Evolutionary conservation across 2,329 filamentous ascomycete genomes (phyloP).

Genomic region (Balansia obtecta): DNA sequence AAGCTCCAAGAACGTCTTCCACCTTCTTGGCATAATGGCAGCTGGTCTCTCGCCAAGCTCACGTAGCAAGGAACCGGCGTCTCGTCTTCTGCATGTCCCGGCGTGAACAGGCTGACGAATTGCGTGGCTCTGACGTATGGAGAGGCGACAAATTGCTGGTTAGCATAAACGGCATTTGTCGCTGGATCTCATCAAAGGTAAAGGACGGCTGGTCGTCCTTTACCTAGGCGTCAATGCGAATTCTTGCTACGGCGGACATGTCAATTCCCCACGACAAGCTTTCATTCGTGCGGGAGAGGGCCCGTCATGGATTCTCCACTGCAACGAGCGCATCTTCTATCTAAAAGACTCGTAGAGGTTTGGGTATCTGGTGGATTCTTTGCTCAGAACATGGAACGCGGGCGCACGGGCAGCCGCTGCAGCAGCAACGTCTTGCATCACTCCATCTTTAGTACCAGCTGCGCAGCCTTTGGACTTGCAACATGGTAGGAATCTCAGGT

Average conservation of each 20-base stretch:
- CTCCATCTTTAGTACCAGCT: no score
- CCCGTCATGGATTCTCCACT: not conserved
- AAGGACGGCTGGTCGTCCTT: no score
- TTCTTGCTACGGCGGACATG: not conserved
- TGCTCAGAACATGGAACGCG: not conserved
- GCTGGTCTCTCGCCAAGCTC: slow-evolving; percentile 1
- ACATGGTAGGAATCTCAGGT: no score
- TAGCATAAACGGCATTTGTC: no score
- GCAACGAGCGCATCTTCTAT: not conserved
- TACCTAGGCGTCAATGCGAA: no score
- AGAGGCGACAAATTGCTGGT: no score
- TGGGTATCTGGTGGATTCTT: not conserved
- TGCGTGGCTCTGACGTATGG: no score
- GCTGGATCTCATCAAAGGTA: no score
- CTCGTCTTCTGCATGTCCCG: no score
- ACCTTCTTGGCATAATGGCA: not conserved
- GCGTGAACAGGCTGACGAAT: no score
- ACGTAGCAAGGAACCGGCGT: no score
- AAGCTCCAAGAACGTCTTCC: slow-evolving; percentile 5
- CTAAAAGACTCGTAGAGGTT: not conserved
- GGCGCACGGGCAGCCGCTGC: not conserved
- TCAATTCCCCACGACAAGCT: not conserved
- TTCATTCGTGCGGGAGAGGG: not conserved
- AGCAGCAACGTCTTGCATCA: not conserved
- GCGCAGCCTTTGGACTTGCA: no score